Evolutionary conservation across 352 stramenopile species (phyloP).

Genomic region (Phytopythium cucurbitacearum): DNA sequence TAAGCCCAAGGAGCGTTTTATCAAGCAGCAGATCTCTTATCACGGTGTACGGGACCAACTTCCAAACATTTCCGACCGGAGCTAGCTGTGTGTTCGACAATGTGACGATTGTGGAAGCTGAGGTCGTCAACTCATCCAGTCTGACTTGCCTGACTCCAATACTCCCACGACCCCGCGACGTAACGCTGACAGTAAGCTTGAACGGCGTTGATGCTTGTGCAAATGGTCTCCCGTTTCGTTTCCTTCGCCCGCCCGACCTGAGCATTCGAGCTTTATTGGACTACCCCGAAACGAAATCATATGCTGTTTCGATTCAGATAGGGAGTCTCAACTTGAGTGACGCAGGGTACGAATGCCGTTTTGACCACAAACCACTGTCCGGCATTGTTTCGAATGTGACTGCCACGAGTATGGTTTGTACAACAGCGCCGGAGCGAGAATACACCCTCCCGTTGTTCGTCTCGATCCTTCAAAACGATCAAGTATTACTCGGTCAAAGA

Average conservation of each 20-base stretch:
- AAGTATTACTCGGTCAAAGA: constrained; percentile 11
- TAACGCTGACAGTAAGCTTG: constrained; percentile 25
- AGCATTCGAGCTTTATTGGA: constrained; percentile 8
- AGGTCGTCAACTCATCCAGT: constrained; percentile 20
- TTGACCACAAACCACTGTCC: constrained; percentile 12
- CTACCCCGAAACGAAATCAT: not conserved
- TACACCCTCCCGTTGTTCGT: constrained; percentile 6
- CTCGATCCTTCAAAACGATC: constrained; percentile 11
- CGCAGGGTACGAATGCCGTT: constrained; percentile 18
- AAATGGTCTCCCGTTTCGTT: constrained; percentile 17
- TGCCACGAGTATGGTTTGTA: constrained; percentile 12
- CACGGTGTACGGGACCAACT: constrained; percentile 35
- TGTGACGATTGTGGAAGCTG: constrained; percentile 11
- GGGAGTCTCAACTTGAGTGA: not conserved
- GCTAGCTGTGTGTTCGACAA: constrained; percentile 34
- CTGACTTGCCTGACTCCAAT: constrained; percentile 29
- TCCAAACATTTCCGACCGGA: constrained; percentile 15
- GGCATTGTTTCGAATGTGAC: constrained; percentile 12
- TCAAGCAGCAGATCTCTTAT: constrained; percentile 11
- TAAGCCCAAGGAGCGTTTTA: constrained; percentile 12
- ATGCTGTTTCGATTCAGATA: not conserved
- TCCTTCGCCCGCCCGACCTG: constrained; percentile 11
- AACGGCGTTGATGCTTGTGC: constrained; percentile 35
- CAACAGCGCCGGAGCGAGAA: constrained; percentile 1
- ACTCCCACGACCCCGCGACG: not conserved